Evolutionary conservation across 331 rosid species (phyloP), one percentile per base, ranked within the genome.

Genomic region (Malus hybrid): DNA sequence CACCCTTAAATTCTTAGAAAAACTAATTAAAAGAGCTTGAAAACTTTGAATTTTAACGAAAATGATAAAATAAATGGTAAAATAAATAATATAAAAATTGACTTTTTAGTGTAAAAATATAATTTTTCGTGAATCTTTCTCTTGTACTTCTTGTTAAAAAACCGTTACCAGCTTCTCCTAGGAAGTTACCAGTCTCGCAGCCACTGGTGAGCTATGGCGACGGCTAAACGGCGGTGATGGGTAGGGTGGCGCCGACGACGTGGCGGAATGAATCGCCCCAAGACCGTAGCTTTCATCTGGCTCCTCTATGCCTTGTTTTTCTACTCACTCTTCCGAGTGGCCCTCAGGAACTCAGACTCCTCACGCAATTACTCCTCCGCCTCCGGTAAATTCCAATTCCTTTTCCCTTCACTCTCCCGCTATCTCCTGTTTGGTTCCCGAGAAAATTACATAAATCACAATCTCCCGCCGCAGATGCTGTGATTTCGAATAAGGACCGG

Each of bases 241-340:
- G 76, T 10, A 82, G 76, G 69, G 68, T 42, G 66, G 76, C 54
- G 50, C 19, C 14, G 76, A 44, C 42, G 76, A 82, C 83, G 73
- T 84, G 87, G 90, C 60, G 27, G 68, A 9, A 72, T 72, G 76
- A 50, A 36, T 72, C 89, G 80, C 68, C 67, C 78, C 39, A 87
- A 86, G 65, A 79, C 81, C 36, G 86, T 79, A 11, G 82, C 78
- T 33, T 75, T 80, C 19, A 76, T 90, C 82, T 94, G 97, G 96
- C 29, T 87, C 76, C 3, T 75, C 88, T 90, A 90, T 48, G 80
- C 89, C 39, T 39, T 77, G 67, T 24, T 84, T 74, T 92, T 87
- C 88, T 81, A 67, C 85, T n/a, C 48, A 70, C 82, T 90, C 71
- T 84, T 88, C 85, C 84, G 74, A 32, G 84, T 92, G 97, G 92